These are phyloP conservation scores for Pestalotiopsis sp. DNA, from an alignment of 2,329 filamentous ascomycete genomes.

Conservation along the genomic window DNA sequence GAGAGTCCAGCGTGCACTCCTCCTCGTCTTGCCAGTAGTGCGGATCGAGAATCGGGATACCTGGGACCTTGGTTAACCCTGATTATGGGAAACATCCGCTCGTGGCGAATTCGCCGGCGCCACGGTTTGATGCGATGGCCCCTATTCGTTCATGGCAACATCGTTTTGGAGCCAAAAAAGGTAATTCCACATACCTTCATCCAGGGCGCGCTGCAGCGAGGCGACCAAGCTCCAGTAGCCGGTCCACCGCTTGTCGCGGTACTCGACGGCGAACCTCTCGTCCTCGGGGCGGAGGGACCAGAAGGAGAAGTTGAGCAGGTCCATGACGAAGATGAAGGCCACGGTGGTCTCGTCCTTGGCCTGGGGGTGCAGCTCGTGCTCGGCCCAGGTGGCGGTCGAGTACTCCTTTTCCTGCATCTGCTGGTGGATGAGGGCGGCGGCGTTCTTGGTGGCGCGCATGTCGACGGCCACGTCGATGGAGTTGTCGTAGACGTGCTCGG, in stretches of 20 bases:
- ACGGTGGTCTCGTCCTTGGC: constrained; percentile 77
- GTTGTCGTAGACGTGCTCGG: constrained; percentile 88
- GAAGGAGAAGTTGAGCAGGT: constrained; percentile 94
- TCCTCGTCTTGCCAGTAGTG: constrained; percentile 82
- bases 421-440: constrained; percentile 76
- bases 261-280: constrained; percentile 81
- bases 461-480: constrained; percentile 90
- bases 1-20: constrained; percentile 72
- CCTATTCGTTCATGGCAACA: neutral
- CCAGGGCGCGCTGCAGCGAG: constrained; percentile 80
- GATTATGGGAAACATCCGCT: neutral
- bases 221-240: constrained; percentile 96
- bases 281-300: constrained; percentile 77
- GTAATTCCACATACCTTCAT: constrained; percentile 66
- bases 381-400: constrained; percentile 82
- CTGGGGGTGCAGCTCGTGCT: constrained; percentile 89
- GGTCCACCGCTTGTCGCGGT: constrained; percentile 81
- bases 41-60: constrained; percentile 85
- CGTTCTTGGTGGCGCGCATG: constrained; percentile 78
- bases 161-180: neutral
- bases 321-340: constrained; percentile 96
- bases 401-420: constrained; percentile 85
- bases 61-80: constrained; percentile 41
- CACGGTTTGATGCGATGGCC: neutral
- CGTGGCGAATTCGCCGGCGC: neutral